Evolutionary conservation across 345 rosid species (phyloP), one percentile per base, ranked within the genome.

Genomic region (Cardamine resedifolia): DNA sequence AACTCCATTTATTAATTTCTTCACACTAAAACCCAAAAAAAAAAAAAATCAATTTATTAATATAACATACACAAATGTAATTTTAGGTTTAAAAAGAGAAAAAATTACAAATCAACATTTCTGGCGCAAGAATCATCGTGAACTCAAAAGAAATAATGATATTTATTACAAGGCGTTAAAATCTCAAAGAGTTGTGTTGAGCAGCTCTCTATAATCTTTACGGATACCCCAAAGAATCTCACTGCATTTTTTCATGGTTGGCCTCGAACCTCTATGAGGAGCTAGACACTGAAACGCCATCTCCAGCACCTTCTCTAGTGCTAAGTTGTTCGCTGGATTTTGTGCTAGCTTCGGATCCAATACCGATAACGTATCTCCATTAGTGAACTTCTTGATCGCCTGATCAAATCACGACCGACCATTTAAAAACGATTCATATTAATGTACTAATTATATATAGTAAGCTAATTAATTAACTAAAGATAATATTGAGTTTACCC

Each of bases 191-290:
- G 53, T 63, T 4, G 71, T 45, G 83, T 86, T 63, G 76, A 65
- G 75, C 74, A 78, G 21, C 20, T 86, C 91, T 74, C 85, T 85
- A 78, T 82, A 91, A 73, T 89, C 93, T 81, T 91, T 95, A 10
- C 97, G 99, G 34, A 91, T 83, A 26, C 82, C 75, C 96, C 99
- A 91, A 11, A 95, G 84, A 72, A 89, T 72, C 88, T 94, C 97
- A 11, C 85, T 95, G 44, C 97, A 91, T 48, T 78, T 83, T 76
- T 82, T 85, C 97, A 95, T 91, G 78, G 80, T 81, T 12, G 99
- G 96, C 75, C 99, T 80, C 11, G 63, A 81, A 66, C 84, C 86
- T 81, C 90, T 81, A 28, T 68, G 79, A 3, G 93, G 90, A 68
- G 96, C 97, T 78, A 89, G 44, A 76, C 98, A 94, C 33, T 78